These are phyloP conservation scores for Euptelea pleiosperma DNA, from an alignment of 164 flowering plant genomes.

Conservation along the genomic window DNA sequence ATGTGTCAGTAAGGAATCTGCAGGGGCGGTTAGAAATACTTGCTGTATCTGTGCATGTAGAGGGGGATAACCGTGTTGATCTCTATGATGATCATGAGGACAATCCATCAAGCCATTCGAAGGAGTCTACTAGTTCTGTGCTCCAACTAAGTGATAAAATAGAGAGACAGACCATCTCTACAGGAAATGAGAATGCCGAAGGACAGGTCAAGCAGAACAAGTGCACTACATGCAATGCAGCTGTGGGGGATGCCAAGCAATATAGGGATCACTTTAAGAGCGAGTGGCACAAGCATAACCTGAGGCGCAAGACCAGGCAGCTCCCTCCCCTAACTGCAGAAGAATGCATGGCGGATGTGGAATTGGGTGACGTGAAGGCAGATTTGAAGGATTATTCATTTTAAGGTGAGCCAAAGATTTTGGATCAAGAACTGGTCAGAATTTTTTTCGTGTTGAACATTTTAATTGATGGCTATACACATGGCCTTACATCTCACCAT, in stretches of 20 bases:
- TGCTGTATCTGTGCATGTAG: conserved; percentile 66
- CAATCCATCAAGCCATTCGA: conserved; percentile 21
- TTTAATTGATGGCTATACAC: no score
- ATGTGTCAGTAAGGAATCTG: conserved; percentile 50
- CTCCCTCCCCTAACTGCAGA: conserved; percentile 82
- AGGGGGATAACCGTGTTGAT: conserved; percentile 60
- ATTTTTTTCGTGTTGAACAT: no score
- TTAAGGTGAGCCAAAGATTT: no score
- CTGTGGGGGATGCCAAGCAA: conserved; percentile 63
- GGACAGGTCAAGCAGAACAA: conserved; percentile 55
- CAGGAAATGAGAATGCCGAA: conserved; percentile 19
- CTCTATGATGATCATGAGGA: conserved; percentile 57
- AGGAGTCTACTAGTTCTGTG: conserved; percentile 29
- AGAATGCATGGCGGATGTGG: conserved; percentile 69
- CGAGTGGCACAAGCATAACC: conserved; percentile 91
- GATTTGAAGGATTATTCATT: conserved; percentile 84
- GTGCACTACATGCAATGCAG: conserved; percentile 77
- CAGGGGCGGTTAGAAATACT: conserved; percentile 80
- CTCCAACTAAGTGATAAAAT: conserved; percentile 41
- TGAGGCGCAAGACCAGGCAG: conserved; percentile 68
- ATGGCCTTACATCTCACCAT: no score
- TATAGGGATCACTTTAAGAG: conserved; percentile 84
- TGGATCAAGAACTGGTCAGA: no score
- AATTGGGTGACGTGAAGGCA: conserved; percentile 40
- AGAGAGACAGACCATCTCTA: conserved; percentile 47